These are phyloP conservation scores for Parmales sp. DNA, from an alignment of 108 stramenopile genomes.

Conservation along the genomic window DNA sequence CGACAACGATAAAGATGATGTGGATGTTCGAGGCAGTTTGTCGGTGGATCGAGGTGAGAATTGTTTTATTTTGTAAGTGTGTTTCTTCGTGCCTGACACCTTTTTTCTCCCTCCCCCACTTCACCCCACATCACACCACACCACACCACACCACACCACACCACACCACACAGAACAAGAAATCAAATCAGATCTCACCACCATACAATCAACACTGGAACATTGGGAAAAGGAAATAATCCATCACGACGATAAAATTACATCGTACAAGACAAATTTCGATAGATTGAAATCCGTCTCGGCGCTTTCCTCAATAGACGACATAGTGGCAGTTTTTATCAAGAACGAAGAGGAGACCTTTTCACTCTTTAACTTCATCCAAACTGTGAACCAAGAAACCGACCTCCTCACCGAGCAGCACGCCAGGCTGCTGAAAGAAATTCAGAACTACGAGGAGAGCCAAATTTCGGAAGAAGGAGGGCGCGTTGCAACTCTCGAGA, in stretches of 20 bases:
- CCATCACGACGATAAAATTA: conserved; percentile 25
- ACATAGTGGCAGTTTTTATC: conserved; percentile 28
- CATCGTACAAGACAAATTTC: conserved; percentile 28
- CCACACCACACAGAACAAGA: too few species aligned
- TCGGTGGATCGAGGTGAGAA: too few species aligned
- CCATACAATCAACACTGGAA: too few species aligned
- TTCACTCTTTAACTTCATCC: conserved; percentile 59
- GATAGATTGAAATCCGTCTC: conserved; percentile 25
- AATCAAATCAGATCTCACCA: too few species aligned
- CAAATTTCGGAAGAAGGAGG: conserved; percentile 40
- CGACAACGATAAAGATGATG: neutral
- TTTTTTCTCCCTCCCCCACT: too few species aligned
- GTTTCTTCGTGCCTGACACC: too few species aligned
- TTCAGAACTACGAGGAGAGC: conserved; percentile 35
- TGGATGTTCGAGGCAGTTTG: neutral
- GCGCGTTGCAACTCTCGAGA: too few species aligned
- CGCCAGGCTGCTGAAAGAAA: conserved; percentile 33
- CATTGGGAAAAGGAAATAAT: too few species aligned
- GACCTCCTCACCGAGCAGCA: conserved; percentile 38
- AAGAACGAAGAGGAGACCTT: conserved; percentile 54
- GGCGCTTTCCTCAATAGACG: conserved; percentile 23
- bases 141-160: too few species aligned
- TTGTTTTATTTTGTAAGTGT: too few species aligned
- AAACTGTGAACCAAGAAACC: conserved; percentile 55
- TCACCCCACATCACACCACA: too few species aligned